These are phyloP conservation scores for Fusarium albosuccineum DNA, from an alignment of 2,329 filamentous ascomycete species.

Conservation along the genomic window DNA sequence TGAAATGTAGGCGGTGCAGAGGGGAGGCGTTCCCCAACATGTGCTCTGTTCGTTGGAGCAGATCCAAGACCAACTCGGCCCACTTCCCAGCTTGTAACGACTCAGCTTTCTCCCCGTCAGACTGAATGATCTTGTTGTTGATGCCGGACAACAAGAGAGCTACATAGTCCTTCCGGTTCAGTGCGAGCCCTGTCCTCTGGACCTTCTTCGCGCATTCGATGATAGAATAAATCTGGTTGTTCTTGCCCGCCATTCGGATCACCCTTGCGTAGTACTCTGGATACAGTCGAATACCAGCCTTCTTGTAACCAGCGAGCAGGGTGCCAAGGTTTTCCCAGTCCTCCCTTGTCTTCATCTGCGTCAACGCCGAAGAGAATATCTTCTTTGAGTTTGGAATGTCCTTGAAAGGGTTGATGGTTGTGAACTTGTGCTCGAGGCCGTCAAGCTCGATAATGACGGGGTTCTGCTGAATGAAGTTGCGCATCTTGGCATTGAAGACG, in stretches of 20 bases:
- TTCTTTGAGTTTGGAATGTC: slow-evolving; percentile 59
- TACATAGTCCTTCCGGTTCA: slow-evolving; percentile 58
- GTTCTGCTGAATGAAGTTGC: slow-evolving; percentile 64
- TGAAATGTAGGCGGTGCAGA: slow-evolving; percentile 42
- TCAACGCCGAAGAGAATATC: slow-evolving; percentile 55
- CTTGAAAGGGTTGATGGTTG: slow-evolving; percentile 57
- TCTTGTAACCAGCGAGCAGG: slow-evolving; percentile 64
- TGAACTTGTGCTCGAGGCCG: slow-evolving; percentile 66
- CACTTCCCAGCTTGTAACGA: slow-evolving; percentile 60
- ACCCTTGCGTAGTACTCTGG: slow-evolving; percentile 54
- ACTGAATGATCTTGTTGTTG: slow-evolving; percentile 54
- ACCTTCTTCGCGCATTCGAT: slow-evolving; percentile 64
- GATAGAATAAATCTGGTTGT: slow-evolving; percentile 59
- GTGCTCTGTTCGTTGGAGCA: slow-evolving; percentile 62
- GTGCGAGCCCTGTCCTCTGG: slow-evolving; percentile 59
- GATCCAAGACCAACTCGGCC: slow-evolving; percentile 62
- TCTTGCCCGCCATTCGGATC: slow-evolving; percentile 55
- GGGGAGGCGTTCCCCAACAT: slow-evolving; percentile 20
- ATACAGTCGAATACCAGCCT: slow-evolving; percentile 56
- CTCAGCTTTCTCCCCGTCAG: slow-evolving; percentile 43
- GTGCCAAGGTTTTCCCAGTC: slow-evolving; percentile 67
- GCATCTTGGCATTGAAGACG: slow-evolving; percentile 62
- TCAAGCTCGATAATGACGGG: slow-evolving; percentile 71
- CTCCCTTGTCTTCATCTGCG: slow-evolving; percentile 59
- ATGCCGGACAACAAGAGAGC: slow-evolving; percentile 45